A percentile compares a stretch with the other conserved stretches of the same genome.
These are phyloP conservation scores for Myrica gale DNA, from an alignment of 306 rosid species.

Conservation along the genomic window DNA sequence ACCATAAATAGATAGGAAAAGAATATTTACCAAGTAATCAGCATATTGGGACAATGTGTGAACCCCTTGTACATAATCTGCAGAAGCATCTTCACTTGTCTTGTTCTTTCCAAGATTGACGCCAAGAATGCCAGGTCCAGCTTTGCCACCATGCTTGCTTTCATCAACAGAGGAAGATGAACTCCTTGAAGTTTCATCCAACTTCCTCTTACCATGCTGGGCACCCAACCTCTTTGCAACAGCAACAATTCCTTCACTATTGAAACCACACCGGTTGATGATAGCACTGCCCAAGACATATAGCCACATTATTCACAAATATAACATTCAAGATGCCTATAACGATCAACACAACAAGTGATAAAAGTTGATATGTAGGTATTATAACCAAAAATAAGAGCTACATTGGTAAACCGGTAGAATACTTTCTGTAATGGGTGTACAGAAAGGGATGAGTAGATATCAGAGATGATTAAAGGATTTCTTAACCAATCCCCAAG, in stretches of 20 bases:
- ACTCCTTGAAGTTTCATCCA: constrained; percentile 75
- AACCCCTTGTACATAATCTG: constrained; percentile 95
- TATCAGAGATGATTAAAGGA: too few relatives aligned
- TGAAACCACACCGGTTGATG: constrained; percentile 94
- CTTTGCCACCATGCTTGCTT: constrained; percentile 81
- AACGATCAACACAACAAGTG: too few relatives aligned
- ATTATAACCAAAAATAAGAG: too few relatives aligned
- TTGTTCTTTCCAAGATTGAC: constrained; percentile 98
- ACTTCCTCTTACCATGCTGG: constrained; percentile 92
- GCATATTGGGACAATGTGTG: constrained; percentile 97
- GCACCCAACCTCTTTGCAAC: constrained; percentile 93
- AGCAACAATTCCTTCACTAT: constrained; percentile 93
- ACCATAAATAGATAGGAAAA: constrained; percentile 11
- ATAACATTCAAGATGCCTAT: too few relatives aligned
- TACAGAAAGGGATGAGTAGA: too few relatives aligned
- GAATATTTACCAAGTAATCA: constrained; percentile 73
- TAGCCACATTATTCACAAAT: too few relatives aligned
- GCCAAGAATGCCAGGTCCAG: constrained; percentile 98
- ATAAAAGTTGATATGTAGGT: too few relatives aligned
- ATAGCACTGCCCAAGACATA: constrained; percentile 63
- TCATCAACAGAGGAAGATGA: constrained; percentile 62
- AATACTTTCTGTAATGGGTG: too few relatives aligned
- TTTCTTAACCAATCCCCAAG: too few relatives aligned
- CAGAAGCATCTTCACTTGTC: constrained; percentile 93
- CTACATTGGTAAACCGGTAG: too few relatives aligned